Evolutionary conservation across 345 rosid genomes (phyloP), one percentile per base, ranked within the genome.

Genomic region (Gossypium longicalyx): DNA sequence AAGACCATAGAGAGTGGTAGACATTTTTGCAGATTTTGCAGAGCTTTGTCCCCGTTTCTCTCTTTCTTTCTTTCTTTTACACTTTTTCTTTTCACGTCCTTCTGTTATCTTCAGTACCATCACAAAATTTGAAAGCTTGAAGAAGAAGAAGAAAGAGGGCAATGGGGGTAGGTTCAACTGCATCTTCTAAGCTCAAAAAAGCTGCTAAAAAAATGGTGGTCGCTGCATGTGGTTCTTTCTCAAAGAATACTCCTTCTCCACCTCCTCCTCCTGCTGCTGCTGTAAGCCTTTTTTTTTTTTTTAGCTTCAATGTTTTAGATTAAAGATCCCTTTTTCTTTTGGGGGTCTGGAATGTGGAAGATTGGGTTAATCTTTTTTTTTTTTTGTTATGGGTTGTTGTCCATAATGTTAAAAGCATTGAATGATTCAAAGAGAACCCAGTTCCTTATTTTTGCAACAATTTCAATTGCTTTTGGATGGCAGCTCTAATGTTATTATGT

Each of bases 171-270:
- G 82, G 83, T 38, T 43, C 53, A 76, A 80, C 78, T 76, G 80
- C 86, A 15, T 74, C 87, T 65, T 83, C 86, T 27, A 87, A 79
- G 85, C 85, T 93, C 38, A 89, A 81, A 77, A 89, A 77, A 70
- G 97, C 88, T 25, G 90, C 93, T 7, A 84, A 71, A 78, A 84
- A 83, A 80, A 83, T 90, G 83, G 89, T 84, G 75, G 80, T 84
- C 9, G 93, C 91, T 67, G 98, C 91, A 20, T 93, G 94, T 44
- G 89, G 86, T 69, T 88, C 91, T 77, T 87, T 89, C 87, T 87
- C 90, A 73, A 77, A 83, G 19, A 81, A 76, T 45, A 57, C 13
- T 67, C 67, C 87, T 58, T 34, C 87, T 77, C 84, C 73, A 20
- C 78, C 62, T 19, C 79, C 79, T 54, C 64, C 79, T 54, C 60